Percentiles rank a stretch among this genome's conserved stretches.
Evolutionary conservation across 345 rosid species (phyloP).

Genomic region (Pistacia integerrima): DNA sequence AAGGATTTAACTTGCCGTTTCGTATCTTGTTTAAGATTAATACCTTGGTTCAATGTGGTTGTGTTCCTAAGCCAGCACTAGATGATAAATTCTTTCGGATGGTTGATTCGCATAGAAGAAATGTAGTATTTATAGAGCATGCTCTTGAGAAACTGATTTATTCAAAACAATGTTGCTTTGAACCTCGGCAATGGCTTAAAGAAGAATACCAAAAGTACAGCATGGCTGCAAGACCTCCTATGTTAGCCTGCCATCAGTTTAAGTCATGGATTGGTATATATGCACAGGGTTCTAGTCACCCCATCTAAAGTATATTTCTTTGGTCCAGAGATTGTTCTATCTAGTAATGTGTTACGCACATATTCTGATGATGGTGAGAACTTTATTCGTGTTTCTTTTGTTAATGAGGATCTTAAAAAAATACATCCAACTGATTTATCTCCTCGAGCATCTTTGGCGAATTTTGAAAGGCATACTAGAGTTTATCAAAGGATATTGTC

Average conservation of each 20-base stretch:
- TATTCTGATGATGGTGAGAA: slow-evolving; percentile 39
- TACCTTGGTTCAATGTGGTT: slow-evolving; percentile 50
- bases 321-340: slow-evolving; percentile 58
- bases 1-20: slow-evolving; percentile 35
- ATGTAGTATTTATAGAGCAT: slow-evolving; percentile 34
- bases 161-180: slow-evolving; percentile 44
- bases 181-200: slow-evolving; percentile 45
- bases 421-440: slow-evolving; percentile 28
- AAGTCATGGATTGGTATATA: too few species aligned
- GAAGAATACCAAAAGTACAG: slow-evolving; percentile 21
- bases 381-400: slow-evolving; percentile 53
- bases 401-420: slow-evolving; percentile 50
- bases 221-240: slow-evolving; percentile 9
- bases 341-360: slow-evolving; percentile 50
- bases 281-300: slow-evolving; percentile 53
- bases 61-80: slow-evolving; percentile 45
- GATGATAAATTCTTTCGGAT: slow-evolving; percentile 35
- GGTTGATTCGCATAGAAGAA: slow-evolving; percentile 25
- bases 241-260: too few species aligned
- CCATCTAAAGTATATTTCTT: slow-evolving; percentile 51
- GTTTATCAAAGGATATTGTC: slow-evolving; percentile 47
- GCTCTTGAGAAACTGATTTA: slow-evolving; percentile 40
- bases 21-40: slow-evolving; percentile 45
- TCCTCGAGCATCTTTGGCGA: slow-evolving; percentile 7
- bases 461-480: slow-evolving; percentile 22